Base-by-base conservation (phyloP, 2,329 filamentous ascomycete species). In the Lasiodiplodia gonubiensis region DNA sequence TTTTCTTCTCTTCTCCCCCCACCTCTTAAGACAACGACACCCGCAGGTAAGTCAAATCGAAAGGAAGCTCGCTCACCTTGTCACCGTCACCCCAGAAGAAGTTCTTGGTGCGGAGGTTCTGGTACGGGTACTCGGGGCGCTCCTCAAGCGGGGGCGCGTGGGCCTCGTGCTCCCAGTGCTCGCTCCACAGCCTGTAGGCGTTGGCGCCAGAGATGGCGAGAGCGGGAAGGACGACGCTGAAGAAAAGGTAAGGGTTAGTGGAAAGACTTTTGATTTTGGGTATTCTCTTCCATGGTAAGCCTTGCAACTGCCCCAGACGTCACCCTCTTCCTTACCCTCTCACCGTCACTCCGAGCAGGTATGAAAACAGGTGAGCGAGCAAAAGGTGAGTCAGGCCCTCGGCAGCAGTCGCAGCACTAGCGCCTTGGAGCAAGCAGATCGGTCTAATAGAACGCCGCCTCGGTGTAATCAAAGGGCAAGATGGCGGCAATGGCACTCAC, bases 41-140 rank as follows among this genome's bases (percentile, higher is more conserved):
- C 18, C 30, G 21, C 48, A 23, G 6, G 42, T 18, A 16, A 35
- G 11, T 30, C 18, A 51, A n/a, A 65, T 12, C 2, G 7, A n/a
- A 51, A 3, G 27, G 16, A 49, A 49, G n/a, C 10, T 18, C 35
- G 37, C 85, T 76, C 72, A 93, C 92, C 92, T 98, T 95, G 85
- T 99, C 95, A 78, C 95, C 95, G 78, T 98, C 86, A 73, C 94
- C 94, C 92, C 92, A 99, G 77, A 88, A 89, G 86, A 83, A 99
- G 88, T 97, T 97, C 90, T 95, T 97, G 80, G 88, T 88, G 80
- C 95, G 92, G 81, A 99, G 92, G 87, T 99, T 99, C 88, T 97
- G 92, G 89, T 97, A 99, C 69, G 93, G 85, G 84, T 98, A 99
- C 86, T 98, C 92, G 76, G 87, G 83, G 78, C 92, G 91, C 85